Percentiles rank a stretch among this genome's conserved stretches.
Conservation (phyloP, 305 asterid genomes). For the Fraxinus greggii region DNA sequence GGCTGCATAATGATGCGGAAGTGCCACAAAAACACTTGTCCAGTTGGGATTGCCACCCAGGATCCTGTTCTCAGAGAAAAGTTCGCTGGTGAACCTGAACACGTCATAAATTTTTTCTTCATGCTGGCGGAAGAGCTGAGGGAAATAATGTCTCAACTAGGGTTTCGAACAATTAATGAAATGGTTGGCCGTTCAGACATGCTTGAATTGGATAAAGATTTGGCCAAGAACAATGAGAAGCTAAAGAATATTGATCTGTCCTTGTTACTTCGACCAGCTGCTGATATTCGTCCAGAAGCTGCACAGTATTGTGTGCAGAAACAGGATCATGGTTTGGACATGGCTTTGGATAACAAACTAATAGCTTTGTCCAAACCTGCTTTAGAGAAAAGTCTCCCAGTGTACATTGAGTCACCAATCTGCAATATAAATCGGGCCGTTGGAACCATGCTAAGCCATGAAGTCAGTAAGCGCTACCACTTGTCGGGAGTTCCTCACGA, state of each 20-base stretch:
- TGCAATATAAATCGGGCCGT: constrained; percentile 93
- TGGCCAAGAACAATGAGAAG: constrained; percentile 72
- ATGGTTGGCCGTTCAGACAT: constrained; percentile 98
- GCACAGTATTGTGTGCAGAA: constrained; percentile 95
- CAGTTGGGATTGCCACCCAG: constrained; percentile 98
- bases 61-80: constrained; percentile 97
- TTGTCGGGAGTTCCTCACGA: constrained; percentile 78
- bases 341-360: constrained; percentile 89
- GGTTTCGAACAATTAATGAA: constrained; percentile 76
- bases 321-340: constrained; percentile 92
- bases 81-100: constrained; percentile 99
- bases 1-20: constrained; percentile 99
- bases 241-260: constrained; percentile 84
- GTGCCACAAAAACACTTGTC: constrained; percentile 98
- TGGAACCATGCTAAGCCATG: constrained; percentile 98
- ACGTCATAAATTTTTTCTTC: constrained; percentile 93
- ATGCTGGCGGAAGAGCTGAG: constrained; percentile 97
- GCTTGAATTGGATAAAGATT: constrained; percentile 82
- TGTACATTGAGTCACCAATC: constrained; percentile 78
- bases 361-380: constrained; percentile 70
- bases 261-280: constrained; percentile 88
- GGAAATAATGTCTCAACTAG: constrained; percentile 90
- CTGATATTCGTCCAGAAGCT: constrained; percentile 95
- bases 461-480: constrained; percentile 81
- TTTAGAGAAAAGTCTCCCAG: constrained; percentile 75